Evolutionary conservation across 352 stramenopile species (phyloP).

Genomic region (Blastocystis sp.): DNA sequence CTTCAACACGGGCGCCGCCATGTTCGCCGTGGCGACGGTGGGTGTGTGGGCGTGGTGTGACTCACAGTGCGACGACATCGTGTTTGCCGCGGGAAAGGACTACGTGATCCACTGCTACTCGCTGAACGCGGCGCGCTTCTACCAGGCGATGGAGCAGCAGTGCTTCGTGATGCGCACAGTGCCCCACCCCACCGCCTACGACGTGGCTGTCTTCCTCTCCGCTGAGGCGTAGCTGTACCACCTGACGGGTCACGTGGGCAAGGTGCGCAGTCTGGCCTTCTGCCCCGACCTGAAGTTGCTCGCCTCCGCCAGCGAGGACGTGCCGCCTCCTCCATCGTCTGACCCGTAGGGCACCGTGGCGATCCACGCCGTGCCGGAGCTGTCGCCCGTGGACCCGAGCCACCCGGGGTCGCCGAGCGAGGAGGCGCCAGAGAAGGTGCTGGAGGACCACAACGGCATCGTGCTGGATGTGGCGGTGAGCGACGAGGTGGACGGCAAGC

Average conservation of each 20-base stretch:
- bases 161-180: neutral
- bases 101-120: conserved; percentile 51
- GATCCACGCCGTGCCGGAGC: neutral
- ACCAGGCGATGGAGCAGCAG: conserved; percentile 54
- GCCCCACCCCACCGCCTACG: neutral
- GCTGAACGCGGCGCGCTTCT: conserved; percentile 23
- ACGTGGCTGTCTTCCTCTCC: neutral
- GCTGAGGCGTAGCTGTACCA: neutral
- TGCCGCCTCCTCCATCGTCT: neutral
- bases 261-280: conserved; percentile 30
- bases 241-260: conserved; percentile 32
- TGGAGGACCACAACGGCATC: neutral
- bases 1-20: conserved; percentile 10
- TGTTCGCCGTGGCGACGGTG: conserved; percentile 46
- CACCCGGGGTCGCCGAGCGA: neutral
- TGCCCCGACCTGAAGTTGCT: neutral
- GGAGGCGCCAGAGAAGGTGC: neutral
- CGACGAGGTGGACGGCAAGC: conserved; percentile 24
- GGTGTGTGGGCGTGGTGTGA: neutral
- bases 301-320: conserved; percentile 37
- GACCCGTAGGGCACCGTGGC: neutral
- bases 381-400: neutral
- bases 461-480: no score
- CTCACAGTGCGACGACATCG: conserved; percentile 16
- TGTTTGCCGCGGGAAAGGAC: conserved; percentile 65